A percentile compares a stretch with the other conserved stretches of the same genome.
phyloP scores from a whole-genome alignment of 306 rosid genomes.

The Begonia peltatifolia region DNA sequence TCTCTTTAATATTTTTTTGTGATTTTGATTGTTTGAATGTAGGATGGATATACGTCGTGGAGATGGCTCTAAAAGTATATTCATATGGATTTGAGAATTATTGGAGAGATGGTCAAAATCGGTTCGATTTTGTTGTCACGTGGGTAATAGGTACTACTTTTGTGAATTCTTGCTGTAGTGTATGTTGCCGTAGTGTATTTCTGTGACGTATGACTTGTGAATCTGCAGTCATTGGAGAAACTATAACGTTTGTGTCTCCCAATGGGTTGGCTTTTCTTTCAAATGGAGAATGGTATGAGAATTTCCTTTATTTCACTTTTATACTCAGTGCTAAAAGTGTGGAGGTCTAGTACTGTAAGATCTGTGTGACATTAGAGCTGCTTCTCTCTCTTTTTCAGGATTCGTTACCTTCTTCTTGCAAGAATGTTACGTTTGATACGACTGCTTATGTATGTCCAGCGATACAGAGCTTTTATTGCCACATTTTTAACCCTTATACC shows the following conservation, averaged over 20 bases:
- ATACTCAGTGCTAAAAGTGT: background rate
- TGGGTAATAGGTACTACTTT: conserved; percentile 58
- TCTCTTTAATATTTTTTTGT: background rate
- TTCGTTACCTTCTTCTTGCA: conserved; percentile 93
- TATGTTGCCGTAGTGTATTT: background rate
- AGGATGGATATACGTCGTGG: conserved; percentile 91
- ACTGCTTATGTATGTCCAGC: conserved; percentile 73
- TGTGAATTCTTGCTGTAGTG: background rate
- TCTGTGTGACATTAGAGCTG: background rate
- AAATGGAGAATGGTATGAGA: conserved; percentile 92
- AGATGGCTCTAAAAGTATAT: conserved; percentile 77
- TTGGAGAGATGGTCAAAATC: conserved; percentile 93
- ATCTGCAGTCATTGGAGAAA: conserved; percentile 79
- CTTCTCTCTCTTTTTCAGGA: conserved; percentile 34
- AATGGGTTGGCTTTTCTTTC: conserved; percentile 44
- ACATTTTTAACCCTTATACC: conserved; percentile 90
- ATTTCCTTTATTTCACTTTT: conserved; percentile 4
- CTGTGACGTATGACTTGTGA: conserved; percentile 3
- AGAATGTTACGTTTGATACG: conserved; percentile 87
- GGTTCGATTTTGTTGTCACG: conserved; percentile 76
- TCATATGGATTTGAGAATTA: conserved; percentile 79
- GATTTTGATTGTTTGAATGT: too few species aligned
- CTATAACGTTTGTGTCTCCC: conserved; percentile 53
- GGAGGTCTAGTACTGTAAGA: background rate
- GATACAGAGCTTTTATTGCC: conserved; percentile 77